phyloP scores from a whole-genome alignment of 2,329 filamentous ascomycete genomes.

The Mycosphaerella sp. region DNA sequence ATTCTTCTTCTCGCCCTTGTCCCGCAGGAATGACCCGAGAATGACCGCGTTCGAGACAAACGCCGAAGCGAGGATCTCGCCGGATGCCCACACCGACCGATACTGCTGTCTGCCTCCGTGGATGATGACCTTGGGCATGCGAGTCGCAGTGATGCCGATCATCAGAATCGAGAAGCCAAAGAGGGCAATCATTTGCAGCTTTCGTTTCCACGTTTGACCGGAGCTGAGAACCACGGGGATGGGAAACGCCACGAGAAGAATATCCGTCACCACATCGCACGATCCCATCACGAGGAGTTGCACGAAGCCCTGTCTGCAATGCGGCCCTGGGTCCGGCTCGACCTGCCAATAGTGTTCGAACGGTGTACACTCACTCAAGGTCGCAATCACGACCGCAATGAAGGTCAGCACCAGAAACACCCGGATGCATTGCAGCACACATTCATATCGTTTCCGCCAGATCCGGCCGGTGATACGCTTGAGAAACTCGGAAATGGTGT shows the following conservation, averaged over 20 bases:
- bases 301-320: slow-evolving; percentile 78
- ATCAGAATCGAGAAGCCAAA: slow-evolving; percentile 81
- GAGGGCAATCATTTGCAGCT: slow-evolving; percentile 68
- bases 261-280: slow-evolving; percentile 80
- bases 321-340: slow-evolving; percentile 68
- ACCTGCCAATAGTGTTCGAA: slow-evolving; percentile 54
- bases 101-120: slow-evolving; percentile 71
- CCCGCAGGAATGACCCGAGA: slow-evolving; percentile 84
- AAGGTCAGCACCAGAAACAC: slow-evolving; percentile 74
- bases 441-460: slow-evolving; percentile 71
- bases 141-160: slow-evolving; percentile 71
- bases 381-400: slow-evolving; percentile 70
- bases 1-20: slow-evolving; percentile 81
- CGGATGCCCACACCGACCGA: slow-evolving; percentile 78
- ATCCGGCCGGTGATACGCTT: slow-evolving; percentile 74
- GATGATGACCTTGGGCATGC: slow-evolving; percentile 70
- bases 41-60: slow-evolving; percentile 82
- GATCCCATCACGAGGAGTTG: slow-evolving; percentile 87
- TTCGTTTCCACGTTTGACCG: slow-evolving; percentile 67
- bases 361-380: slow-evolving; percentile 70
- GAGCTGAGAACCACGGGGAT: slow-evolving; percentile 80
- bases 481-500: slow-evolving; percentile 85
- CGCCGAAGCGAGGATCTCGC: slow-evolving; percentile 85
- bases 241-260: slow-evolving; percentile 80
- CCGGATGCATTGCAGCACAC: slow-evolving; percentile 64